A percentile compares a stretch with the other conserved stretches of the same genome.
phyloP scores from a whole-genome alignment of 805 yeast species.

The Suhomyces xylopsoci region DNA sequence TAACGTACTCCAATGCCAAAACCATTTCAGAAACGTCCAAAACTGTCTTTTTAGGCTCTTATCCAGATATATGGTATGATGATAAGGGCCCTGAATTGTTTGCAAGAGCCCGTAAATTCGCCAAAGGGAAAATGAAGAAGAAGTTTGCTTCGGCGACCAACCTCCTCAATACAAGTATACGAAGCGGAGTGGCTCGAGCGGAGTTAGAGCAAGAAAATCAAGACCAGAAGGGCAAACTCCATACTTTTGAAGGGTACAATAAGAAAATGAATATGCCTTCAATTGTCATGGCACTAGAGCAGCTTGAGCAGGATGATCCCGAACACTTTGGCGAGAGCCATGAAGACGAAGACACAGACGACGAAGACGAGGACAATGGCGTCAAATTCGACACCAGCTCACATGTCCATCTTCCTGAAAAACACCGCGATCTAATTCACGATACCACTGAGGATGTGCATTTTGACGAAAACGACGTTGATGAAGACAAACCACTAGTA shows the following conservation, averaged over 20 bases:
- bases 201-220: constrained; percentile 3
- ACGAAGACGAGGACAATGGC: neutral
- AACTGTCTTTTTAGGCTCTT: constrained; percentile 51
- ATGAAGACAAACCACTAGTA: neutral
- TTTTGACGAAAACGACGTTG: neutral
- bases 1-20: constrained; percentile 49
- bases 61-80: constrained; percentile 56
- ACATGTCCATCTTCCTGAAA: neutral
- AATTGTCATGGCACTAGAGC: neutral
- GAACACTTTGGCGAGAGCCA: neutral
- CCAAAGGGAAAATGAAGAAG: constrained; percentile 9
- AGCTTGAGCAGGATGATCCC: neutral
- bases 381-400: neutral
- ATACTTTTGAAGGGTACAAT: constrained; percentile 3
- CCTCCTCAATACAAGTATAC: constrained; percentile 6
- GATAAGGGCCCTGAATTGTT: constrained; percentile 31
- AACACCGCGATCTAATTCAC: neutral
- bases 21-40: constrained; percentile 50
- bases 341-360: neutral
- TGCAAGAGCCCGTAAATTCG: constrained; percentile 9
- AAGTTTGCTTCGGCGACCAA: constrained; percentile 6
- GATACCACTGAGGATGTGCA: neutral
- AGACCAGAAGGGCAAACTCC: constrained; percentile 4
- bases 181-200: neutral
- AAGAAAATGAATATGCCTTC: neutral